A percentile compares a stretch with the other conserved stretches of the same genome.
These are phyloP conservation scores for Aurinia saxatilis DNA, from an alignment of 345 rosid genomes.

Conservation along the genomic window DNA sequence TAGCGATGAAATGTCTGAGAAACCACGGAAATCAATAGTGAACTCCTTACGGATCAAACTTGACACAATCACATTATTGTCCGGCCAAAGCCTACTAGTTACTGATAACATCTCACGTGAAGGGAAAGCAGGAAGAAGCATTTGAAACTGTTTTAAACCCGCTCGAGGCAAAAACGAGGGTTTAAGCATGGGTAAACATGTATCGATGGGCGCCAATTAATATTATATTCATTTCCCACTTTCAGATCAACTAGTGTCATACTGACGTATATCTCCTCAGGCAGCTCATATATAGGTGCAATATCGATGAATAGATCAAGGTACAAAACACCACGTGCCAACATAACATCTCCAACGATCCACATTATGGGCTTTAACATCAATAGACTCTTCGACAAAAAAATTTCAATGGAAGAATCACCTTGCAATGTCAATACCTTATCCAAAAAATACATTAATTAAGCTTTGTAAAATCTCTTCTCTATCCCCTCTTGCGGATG, in stretches of 20 bases:
- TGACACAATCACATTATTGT: constrained; percentile 11
- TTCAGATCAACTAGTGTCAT: constrained; percentile 11
- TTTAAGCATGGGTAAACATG: constrained; percentile 11
- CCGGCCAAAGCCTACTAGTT: constrained; percentile 10
- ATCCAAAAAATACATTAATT: constrained; percentile 11
- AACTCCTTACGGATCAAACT: constrained; percentile 9
- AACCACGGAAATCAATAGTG: background rate
- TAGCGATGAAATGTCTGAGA: background rate
- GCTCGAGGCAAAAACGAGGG: background rate
- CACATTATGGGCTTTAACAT: background rate
- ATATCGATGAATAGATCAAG: background rate
- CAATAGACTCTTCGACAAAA: background rate
- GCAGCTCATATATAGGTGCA: background rate
- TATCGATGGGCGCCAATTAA: background rate
- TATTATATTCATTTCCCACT: background rate
- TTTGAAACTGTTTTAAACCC: constrained; percentile 17
- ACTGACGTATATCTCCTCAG: constrained; percentile 7
- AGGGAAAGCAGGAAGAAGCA: constrained; percentile 22
- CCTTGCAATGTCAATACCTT: constrained; percentile 5
- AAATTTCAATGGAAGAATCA: background rate
- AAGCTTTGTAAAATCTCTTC: background rate
- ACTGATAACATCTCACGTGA: background rate
- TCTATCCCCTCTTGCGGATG: background rate
- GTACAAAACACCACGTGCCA: constrained; percentile 15
- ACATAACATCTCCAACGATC: constrained; percentile 14